Percentiles rank a stretch among this genome's conserved stretches.
Evolutionary conservation across 148 eudicot genomes (phyloP).

Genomic region (Euryodendron excelsum): DNA sequence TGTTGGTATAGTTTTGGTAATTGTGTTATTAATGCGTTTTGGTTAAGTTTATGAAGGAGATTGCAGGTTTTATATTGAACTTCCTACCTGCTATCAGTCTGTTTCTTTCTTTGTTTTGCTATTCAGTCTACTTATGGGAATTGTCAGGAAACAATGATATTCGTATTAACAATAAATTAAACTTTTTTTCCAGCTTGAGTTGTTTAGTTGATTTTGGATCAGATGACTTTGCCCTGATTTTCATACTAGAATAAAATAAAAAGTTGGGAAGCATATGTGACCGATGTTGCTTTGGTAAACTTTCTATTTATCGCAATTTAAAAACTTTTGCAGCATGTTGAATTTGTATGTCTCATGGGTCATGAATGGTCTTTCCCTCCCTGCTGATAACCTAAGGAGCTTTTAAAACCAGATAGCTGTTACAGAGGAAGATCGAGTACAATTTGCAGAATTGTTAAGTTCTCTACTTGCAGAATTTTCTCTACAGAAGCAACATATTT

Average conservation of each 20-base stretch:
- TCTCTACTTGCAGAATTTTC: background rate
- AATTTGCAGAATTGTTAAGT: background rate
- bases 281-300: no score
- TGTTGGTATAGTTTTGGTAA: background rate
- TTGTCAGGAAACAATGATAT: background rate
- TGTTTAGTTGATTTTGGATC: background rate
- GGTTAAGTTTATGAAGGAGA: background rate
- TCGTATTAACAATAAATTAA: background rate
- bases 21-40: background rate
- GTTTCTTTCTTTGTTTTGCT: background rate
- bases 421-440: background rate
- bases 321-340: background rate
- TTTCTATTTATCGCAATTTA: no score
- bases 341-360: background rate
- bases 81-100: background rate
- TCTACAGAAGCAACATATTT: background rate
- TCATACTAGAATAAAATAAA: background rate
- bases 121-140: background rate
- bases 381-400: background rate
- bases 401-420: background rate
- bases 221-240: background rate
- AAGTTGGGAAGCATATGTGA: background rate
- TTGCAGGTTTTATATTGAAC: background rate
- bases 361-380: background rate
- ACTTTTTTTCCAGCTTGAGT: background rate